Evolutionary conservation across 192 early-diverging fungal species (phyloP).

Genomic region (Gaertneriomyces sp.): DNA sequence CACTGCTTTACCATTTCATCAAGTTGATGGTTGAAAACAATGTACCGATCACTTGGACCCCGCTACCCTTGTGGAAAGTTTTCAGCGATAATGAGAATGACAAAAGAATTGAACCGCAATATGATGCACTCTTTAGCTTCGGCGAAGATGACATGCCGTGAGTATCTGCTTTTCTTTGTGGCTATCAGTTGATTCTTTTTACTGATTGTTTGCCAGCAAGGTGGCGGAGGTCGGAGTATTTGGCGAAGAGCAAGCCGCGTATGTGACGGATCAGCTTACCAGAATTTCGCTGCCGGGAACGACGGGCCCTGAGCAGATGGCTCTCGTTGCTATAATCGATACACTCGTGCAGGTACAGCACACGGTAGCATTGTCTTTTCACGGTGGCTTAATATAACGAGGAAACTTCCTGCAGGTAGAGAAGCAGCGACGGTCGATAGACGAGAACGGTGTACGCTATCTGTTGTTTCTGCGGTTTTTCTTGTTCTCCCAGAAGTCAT

Average conservation of each 20-base stretch:
- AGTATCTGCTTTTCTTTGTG: conserved; percentile 4
- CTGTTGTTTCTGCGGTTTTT: conserved; percentile 67
- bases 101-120: conserved; percentile 16
- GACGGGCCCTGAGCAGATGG: conserved; percentile 64
- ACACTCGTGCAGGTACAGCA: conserved; percentile 57
- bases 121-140: conserved; percentile 60
- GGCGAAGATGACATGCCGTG: conserved; percentile 36
- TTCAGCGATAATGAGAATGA: conserved; percentile 34
- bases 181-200: background rate
- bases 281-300: conserved; percentile 57
- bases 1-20: conserved; percentile 62
- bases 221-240: conserved; percentile 36
- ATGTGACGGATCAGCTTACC: conserved; percentile 56
- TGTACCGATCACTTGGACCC: conserved; percentile 47
- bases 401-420: conserved; percentile 52
- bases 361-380: background rate
- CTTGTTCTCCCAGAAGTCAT: conserved; percentile 46
- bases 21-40: conserved; percentile 52
- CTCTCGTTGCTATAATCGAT: conserved; percentile 73
- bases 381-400: background rate
- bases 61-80: conserved; percentile 62
- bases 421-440: conserved; percentile 66
- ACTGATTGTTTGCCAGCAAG: conserved; percentile 14
- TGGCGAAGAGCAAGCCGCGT: conserved; percentile 37
- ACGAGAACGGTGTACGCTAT: conserved; percentile 84